Evolutionary conservation across 768 basidiomycete species (phyloP).

Genomic region (Tulasnella sp.): DNA sequence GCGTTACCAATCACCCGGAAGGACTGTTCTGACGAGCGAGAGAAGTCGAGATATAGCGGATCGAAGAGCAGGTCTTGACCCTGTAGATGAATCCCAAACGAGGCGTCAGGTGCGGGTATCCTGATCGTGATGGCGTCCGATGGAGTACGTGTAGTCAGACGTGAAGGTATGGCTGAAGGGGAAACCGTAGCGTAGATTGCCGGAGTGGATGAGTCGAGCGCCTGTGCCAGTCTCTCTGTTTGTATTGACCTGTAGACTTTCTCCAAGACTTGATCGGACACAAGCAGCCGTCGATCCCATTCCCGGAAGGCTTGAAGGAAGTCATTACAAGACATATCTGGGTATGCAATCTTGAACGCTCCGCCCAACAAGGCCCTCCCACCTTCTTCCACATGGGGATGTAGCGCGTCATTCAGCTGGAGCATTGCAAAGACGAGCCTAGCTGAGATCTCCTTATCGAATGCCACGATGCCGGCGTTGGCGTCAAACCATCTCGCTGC

Average conservation of each 20-base stretch:
- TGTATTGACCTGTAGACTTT: constrained; percentile 68
- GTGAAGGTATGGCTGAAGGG: constrained; percentile 45
- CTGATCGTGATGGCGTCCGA: constrained; percentile 82
- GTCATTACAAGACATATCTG: constrained; percentile 57
- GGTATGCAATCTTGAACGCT: constrained; percentile 23
- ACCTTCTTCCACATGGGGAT: constrained; percentile 31
- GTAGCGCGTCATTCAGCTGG: constrained; percentile 81
- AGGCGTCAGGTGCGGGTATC: constrained; percentile 75
- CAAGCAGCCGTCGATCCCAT: constrained; percentile 57
- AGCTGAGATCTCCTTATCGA: constrained; percentile 65
- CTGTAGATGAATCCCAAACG: constrained; percentile 68
- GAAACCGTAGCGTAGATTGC: constrained; percentile 43
- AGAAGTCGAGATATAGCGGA: constrained; percentile 71
- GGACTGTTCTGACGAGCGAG: constrained; percentile 66
- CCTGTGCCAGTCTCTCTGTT: constrained; percentile 58
- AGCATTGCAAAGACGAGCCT: constrained; percentile 71
- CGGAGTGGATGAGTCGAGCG: constrained; percentile 36
- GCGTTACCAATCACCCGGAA: constrained; percentile 85
- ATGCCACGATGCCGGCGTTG: constrained; percentile 66
- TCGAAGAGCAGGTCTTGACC: constrained; percentile 87
- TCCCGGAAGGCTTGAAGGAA: constrained; percentile 77
- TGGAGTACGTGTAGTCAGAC: constrained; percentile 77
- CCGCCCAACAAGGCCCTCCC: constrained; percentile 3
- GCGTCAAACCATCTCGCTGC: constrained; percentile 85
- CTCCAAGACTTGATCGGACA: constrained; percentile 65